Evolutionary conservation across 176 grass and related monocot species (phyloP), one percentile per base, ranked within the genome.

Genomic region (Oryza meridionalis): DNA sequence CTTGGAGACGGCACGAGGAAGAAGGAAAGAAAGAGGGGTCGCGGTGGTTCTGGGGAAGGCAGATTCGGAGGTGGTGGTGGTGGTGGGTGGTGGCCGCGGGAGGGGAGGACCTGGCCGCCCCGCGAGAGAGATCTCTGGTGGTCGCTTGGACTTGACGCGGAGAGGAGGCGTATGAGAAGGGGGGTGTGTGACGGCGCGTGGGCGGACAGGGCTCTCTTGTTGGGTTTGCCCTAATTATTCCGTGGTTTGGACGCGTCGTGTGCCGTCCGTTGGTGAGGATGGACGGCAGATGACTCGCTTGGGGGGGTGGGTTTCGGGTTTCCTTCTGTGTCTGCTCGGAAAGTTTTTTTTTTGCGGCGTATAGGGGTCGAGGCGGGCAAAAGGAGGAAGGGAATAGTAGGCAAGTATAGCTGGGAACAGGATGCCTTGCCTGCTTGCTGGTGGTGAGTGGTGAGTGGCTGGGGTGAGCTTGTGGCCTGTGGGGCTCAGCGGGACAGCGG

Each of bases 21-120:
- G 75, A 65, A 65, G n/a, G 14, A 42, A 3, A 25, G 47, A 67
- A 85, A 75, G 83, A 61, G 84, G 42, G 26, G 62, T 35, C 24
- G 77, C 40, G 70, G 88, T 49, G 40, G 24, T 80, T 75, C 89
- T 70, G 89, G 84, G 84, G 84, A 84, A 87, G 89, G 88, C 84
- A 7, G 88, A 90, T 90, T 79, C 80, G 61, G 59, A 6, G 12
- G 40, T 14, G 33, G 26, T 55, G 51, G 51, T 58, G 51, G 33
- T 55, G 51, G 51, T 58, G 51, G 33, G 26, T 58, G 51, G 51
- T 58, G 6, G 51, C 17, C 17, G 21, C 50, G 40, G 67, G 9
- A 45, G 4, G 33, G 3, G 22, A 45, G 21, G 77, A 63, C 80
- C 53, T 74, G 72, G 35, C 61, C 53, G 65, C 15, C 58, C 29